phyloP scores from a whole-genome alignment of 2,329 filamentous ascomycete genomes.

The Aspergillus sp. region DNA sequence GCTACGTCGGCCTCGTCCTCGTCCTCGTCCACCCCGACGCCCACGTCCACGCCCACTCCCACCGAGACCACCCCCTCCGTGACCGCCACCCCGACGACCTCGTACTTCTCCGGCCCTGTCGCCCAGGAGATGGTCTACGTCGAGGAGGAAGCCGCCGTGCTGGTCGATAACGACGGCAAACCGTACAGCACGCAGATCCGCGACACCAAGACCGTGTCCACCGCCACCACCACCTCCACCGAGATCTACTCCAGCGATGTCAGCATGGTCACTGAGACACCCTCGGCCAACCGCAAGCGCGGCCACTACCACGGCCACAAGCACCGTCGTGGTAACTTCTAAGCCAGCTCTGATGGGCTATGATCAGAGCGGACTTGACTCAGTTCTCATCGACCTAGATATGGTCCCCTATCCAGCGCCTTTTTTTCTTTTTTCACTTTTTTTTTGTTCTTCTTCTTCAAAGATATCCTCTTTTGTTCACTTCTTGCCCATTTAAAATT shows the following conservation, averaged over 20 bases:
- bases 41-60: slow-evolving; percentile 11
- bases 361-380: not conserved
- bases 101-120: not conserved
- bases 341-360: not conserved
- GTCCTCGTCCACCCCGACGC: slow-evolving; percentile 6
- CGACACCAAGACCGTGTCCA: not conserved
- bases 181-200: not conserved
- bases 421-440: not conserved
- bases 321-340: not conserved
- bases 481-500: not conserved
- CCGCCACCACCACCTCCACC: not conserved
- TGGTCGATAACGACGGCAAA: not conserved
- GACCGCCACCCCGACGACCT: not conserved
- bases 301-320: not conserved
- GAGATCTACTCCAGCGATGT: not conserved
- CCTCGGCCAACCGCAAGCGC: not conserved
- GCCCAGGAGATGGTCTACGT: not conserved
- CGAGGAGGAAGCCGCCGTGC: not conserved
- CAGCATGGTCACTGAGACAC: not conserved
- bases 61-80: slow-evolving; percentile 11
- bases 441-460: not conserved
- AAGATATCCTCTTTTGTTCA: not conserved
- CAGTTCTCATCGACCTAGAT: not conserved
- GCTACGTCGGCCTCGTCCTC: not conserved
- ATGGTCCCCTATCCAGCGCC: not conserved